phyloP scores from a whole-genome alignment of 805 yeast species.

The Candida mattraensis region DNA sequence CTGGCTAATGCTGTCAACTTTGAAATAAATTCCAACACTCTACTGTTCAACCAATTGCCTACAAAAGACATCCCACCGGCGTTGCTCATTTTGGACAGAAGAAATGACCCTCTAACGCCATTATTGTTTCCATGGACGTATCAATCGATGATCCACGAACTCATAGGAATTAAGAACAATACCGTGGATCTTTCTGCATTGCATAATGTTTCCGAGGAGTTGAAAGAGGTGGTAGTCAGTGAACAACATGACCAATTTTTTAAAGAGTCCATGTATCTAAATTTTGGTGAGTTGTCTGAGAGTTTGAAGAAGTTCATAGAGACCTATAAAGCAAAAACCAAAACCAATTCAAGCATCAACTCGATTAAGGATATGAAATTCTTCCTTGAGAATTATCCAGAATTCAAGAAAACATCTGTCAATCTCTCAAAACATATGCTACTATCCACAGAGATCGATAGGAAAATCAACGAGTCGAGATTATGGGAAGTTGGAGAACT shows the following conservation, averaged over 20 bases:
- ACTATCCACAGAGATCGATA: constrained; percentile 81
- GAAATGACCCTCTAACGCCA: constrained; percentile 92
- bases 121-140: constrained; percentile 95
- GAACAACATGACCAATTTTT: constrained; percentile 76
- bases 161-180: constrained; percentile 78
- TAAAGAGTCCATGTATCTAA: constrained; percentile 76
- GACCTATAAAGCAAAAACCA: constrained; percentile 77
- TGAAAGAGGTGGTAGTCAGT: constrained; percentile 63
- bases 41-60: constrained; percentile 67
- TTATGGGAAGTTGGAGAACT: constrained; percentile 87
- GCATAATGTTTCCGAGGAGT: constrained; percentile 56
- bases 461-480: constrained; percentile 59
- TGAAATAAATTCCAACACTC: constrained; percentile 54
- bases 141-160: constrained; percentile 95
- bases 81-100: constrained; percentile 75
- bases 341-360: constrained; percentile 67
- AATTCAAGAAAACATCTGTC: constrained; percentile 81
- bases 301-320: constrained; percentile 81
- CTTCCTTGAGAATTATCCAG: constrained; percentile 91
- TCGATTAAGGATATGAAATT: constrained; percentile 88
- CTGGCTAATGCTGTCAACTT: constrained; percentile 66
- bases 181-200: constrained; percentile 65
- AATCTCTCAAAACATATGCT: constrained; percentile 93
- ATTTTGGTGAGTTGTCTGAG: constrained; percentile 94
- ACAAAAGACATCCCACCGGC: constrained; percentile 66